Conservation (phyloP, 148 eudicot genomes). For the Rhododendron williamsianum region DNA sequence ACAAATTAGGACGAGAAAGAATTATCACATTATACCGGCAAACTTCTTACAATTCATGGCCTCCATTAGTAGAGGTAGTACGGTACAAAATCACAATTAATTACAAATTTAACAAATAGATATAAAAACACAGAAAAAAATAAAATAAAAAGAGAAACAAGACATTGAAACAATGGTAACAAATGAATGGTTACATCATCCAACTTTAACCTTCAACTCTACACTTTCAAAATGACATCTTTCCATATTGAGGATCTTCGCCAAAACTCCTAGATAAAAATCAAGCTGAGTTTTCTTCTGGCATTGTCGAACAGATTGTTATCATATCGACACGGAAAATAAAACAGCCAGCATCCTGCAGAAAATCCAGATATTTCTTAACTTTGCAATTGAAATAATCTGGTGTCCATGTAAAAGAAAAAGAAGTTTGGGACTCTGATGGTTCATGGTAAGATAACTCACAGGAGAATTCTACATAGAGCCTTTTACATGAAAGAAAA, state of each 20-base stretch:
- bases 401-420: not conserved
- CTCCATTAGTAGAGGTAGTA: not conserved
- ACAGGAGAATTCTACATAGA: not conserved
- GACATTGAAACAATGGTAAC: conserved; percentile 16
- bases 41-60: conserved; percentile 23
- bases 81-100: not conserved
- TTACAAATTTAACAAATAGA: not conserved
- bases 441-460: no score
- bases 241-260: conserved; percentile 10
- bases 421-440: not conserved
- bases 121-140: not conserved
- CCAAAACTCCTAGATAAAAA: not conserved
- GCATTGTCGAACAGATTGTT: not conserved
- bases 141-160: conserved; percentile 2
- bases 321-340: not conserved
- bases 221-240: conserved; percentile 19
- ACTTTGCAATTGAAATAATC: not conserved
- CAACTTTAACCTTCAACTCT: conserved; percentile 30
- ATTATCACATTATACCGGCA: not conserved
- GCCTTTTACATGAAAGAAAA: not conserved
- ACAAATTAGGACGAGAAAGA: not conserved
- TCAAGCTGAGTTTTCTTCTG: conserved; percentile 16
- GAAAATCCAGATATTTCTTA: not conserved
- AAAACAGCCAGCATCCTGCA: not conserved
- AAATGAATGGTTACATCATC: conserved; percentile 47